These are phyloP conservation scores for Mollisiaceae sp. DNA, from an alignment of 2,329 filamentous ascomycete genomes.

Conservation along the genomic window DNA sequence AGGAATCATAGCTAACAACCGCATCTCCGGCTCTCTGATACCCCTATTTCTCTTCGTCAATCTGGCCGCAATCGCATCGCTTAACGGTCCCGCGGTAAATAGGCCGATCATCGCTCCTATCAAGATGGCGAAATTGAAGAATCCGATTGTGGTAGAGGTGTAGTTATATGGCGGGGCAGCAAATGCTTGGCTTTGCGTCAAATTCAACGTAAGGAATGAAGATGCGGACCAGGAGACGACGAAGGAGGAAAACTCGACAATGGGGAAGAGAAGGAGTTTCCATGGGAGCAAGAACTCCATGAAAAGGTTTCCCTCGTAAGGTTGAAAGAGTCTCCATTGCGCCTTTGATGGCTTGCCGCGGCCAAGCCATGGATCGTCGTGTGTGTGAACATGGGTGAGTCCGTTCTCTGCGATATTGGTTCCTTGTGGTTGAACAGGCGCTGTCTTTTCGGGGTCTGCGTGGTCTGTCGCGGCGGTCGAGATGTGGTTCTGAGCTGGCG, in stretches of 20 bases:
- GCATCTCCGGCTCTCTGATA: constrained; percentile 46
- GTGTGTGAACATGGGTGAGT: constrained; percentile 45
- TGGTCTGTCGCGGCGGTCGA: constrained; percentile 22
- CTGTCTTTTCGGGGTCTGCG: constrained; percentile 28
- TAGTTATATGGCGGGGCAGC: constrained; percentile 38
- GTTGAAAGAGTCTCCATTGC: constrained; percentile 61
- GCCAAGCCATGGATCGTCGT: constrained; percentile 59
- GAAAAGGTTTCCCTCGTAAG: constrained; percentile 53
- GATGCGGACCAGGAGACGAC: constrained; percentile 64
- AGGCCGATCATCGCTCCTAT: constrained; percentile 52
- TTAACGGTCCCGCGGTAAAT: constrained; percentile 54
- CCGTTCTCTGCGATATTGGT: constrained; percentile 31
- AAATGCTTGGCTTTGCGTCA: constrained; percentile 55
- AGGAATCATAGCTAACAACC: constrained; percentile 43
- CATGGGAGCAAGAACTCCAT: constrained; percentile 64
- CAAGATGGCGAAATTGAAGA: constrained; percentile 57
- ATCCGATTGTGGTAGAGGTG: constrained; percentile 50
- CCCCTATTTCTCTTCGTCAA: constrained; percentile 41
- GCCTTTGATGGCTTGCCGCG: constrained; percentile 57
- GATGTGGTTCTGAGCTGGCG: not conserved
- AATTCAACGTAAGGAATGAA: constrained; percentile 61
- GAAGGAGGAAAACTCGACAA: constrained; percentile 66
- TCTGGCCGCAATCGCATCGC: constrained; percentile 43
- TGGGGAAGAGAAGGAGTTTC: constrained; percentile 66
- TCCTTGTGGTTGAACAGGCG: constrained; percentile 20